Evolutionary conservation across 1,139 yeast species (phyloP).

Genomic region (Lodderomyces theae): DNA sequence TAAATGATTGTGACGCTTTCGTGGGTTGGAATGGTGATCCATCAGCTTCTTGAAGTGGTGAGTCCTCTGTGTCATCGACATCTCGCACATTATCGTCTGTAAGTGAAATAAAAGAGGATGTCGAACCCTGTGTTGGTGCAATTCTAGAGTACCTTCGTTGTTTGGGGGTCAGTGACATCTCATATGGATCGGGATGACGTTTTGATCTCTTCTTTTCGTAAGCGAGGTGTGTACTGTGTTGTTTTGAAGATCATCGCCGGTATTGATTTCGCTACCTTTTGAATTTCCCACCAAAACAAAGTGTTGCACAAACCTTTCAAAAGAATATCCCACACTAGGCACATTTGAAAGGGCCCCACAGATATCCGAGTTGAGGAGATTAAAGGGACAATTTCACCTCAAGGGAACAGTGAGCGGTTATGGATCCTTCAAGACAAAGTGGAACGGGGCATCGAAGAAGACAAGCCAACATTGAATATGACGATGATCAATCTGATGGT

Average conservation of each 20-base stretch:
- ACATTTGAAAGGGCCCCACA: too few species aligned
- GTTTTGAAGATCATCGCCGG: too few species aligned
- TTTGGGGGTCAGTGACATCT: constrained; percentile 4
- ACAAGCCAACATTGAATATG: constrained; percentile 2
- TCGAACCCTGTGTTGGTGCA: constrained; percentile 21
- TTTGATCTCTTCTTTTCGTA: too few species aligned
- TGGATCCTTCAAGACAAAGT: not conserved
- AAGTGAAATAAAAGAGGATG: constrained; percentile 12
- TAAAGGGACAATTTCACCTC: too few species aligned
- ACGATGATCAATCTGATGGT: too few species aligned
- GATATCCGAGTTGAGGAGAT: too few species aligned
- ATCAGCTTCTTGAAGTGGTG: not conserved
- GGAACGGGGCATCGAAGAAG: constrained; percentile 4
- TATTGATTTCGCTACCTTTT: too few species aligned
- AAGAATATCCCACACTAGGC: too few species aligned
- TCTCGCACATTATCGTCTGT: constrained; percentile 1
- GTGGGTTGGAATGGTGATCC: too few species aligned
- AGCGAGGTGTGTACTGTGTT: too few species aligned
- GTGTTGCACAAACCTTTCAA: too few species aligned
- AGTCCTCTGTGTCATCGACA: constrained; percentile 4
- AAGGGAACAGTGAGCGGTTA: not conserved
- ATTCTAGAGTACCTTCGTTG: constrained; percentile 20
- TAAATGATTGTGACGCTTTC: not conserved
- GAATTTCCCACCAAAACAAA: too few species aligned
- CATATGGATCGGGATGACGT: not conserved